Conservation (phyloP, 2,329 filamentous ascomycete species). For the Penicillium sp. region DNA sequence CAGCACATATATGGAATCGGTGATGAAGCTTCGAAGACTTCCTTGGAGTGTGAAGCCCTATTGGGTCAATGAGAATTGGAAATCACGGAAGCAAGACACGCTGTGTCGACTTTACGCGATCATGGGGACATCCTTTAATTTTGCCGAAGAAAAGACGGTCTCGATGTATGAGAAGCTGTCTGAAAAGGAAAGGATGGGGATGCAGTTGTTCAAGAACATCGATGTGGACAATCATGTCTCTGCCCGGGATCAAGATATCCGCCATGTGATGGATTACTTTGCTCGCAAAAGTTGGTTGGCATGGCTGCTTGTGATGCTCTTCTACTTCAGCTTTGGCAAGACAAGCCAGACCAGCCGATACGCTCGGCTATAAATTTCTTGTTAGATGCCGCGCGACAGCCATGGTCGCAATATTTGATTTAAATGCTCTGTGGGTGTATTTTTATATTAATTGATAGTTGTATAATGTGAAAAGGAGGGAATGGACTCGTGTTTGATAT, state of each 20-base stretch:
- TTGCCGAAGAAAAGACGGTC: neutral
- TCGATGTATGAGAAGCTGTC: neutral
- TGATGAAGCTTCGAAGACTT: constrained; percentile 2
- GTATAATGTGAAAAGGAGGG: too few species aligned
- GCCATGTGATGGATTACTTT: neutral
- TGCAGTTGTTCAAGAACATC: neutral
- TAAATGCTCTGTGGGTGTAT: too few species aligned
- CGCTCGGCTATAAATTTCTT: neutral
- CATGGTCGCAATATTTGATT: too few species aligned
- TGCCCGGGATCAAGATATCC: neutral
- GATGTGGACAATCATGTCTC: neutral
- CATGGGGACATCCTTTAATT: neutral
- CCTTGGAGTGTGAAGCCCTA: neutral
- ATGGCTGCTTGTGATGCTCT: neutral
- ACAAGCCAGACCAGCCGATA: neutral
- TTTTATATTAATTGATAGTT: too few species aligned
- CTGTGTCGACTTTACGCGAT: neutral
- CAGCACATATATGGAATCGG: neutral
- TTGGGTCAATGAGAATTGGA: neutral
- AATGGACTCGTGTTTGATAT: too few species aligned
- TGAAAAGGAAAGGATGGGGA: neutral
- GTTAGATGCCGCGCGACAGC: too few species aligned
- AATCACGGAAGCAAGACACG: neutral
- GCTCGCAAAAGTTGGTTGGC: neutral
- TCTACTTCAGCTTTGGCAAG: neutral